phyloP scores from a whole-genome alignment of 2,329 filamentous ascomycete genomes.

The Fusarium subglutinans region DNA sequence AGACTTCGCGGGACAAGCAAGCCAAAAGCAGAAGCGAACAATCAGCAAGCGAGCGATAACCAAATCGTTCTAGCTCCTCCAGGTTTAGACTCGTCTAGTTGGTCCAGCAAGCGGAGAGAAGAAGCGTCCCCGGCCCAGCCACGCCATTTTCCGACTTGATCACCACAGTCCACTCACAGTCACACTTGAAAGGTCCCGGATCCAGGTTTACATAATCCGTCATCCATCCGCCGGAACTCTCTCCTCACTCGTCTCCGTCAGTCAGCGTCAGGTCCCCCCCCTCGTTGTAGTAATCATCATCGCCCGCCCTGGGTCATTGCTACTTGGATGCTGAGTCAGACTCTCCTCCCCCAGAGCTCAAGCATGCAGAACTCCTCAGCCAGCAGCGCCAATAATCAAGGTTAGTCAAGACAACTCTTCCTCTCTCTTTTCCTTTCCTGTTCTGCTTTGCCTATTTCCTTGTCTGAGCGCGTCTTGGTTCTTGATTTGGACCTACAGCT shows the following conservation, averaged over 20 bases:
- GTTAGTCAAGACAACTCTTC: constrained; percentile 41
- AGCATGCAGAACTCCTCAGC: constrained; percentile 48
- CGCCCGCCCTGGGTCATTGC: constrained; percentile 37
- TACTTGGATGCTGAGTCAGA: constrained; percentile 50
- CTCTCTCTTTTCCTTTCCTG: constrained; percentile 18
- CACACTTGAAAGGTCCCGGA: constrained; percentile 28
- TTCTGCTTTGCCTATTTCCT: constrained; percentile 25
- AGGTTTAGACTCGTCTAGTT: constrained; percentile 13
- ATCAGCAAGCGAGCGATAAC: constrained; percentile 25
- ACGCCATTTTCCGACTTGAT: constrained; percentile 43
- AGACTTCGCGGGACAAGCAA: constrained; percentile 6
- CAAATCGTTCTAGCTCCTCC: neutral
- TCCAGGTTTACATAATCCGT: constrained; percentile 44
- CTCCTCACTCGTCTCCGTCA: constrained; percentile 40
- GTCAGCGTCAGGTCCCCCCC: constrained; percentile 38
- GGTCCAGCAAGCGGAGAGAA: constrained; percentile 23
- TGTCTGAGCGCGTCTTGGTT: constrained; percentile 15
- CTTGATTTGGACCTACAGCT: constrained; percentile 14
- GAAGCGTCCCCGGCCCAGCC: constrained; percentile 40
- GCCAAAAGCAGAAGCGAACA: constrained; percentile 16
- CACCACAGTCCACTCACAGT: constrained; percentile 19
- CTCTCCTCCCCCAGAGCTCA: constrained; percentile 40
- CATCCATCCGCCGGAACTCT: constrained; percentile 38
- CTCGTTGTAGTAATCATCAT: constrained; percentile 45
- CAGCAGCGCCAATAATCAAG: constrained; percentile 47